phyloP scores from a whole-genome alignment of 495 filamentous ascomycete species.

The Bacidia rubella region DNA sequence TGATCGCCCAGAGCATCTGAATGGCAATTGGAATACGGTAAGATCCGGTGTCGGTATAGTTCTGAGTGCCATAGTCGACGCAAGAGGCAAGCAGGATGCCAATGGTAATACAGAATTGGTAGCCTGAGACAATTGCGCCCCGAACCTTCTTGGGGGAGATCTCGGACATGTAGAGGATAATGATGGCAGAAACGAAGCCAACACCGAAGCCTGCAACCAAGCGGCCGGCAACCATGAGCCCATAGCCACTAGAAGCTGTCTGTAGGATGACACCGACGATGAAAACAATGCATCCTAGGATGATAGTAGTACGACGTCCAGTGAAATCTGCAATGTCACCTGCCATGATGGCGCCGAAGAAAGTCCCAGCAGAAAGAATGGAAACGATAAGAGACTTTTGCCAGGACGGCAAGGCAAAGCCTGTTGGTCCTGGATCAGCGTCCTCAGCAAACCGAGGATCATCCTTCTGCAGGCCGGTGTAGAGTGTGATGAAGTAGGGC shows the following conservation, averaged over 20 bases:
- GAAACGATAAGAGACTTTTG: conserved; percentile 42
- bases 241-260: conserved; percentile 29
- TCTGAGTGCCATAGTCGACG: conserved; percentile 39
- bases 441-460: conserved; percentile 10
- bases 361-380: conserved; percentile 46
- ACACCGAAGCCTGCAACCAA: conserved; percentile 60
- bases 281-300: conserved; percentile 41
- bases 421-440: conserved; percentile 11
- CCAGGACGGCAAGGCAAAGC: conserved; percentile 26
- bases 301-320: conserved; percentile 44
- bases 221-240: conserved; percentile 54
- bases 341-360: conserved; percentile 46
- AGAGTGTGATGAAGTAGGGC: conserved; percentile 35
- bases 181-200: conserved; percentile 60
- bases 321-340: conserved; percentile 42
- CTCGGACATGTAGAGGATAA: conserved; percentile 37
- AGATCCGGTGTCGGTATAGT: conserved; percentile 22
- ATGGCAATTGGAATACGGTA: conserved; percentile 25
- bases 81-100: conserved; percentile 38
- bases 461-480: conserved; percentile 24
- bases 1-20: conserved; percentile 58
- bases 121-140: conserved; percentile 35
- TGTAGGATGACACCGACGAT: conserved; percentile 42
- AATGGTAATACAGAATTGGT: conserved; percentile 33
- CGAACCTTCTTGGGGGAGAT: conserved; percentile 29